Evolutionary conservation across 2,329 filamentous ascomycete genomes (phyloP).

Genomic region (Arthrobotrys iridis): DNA sequence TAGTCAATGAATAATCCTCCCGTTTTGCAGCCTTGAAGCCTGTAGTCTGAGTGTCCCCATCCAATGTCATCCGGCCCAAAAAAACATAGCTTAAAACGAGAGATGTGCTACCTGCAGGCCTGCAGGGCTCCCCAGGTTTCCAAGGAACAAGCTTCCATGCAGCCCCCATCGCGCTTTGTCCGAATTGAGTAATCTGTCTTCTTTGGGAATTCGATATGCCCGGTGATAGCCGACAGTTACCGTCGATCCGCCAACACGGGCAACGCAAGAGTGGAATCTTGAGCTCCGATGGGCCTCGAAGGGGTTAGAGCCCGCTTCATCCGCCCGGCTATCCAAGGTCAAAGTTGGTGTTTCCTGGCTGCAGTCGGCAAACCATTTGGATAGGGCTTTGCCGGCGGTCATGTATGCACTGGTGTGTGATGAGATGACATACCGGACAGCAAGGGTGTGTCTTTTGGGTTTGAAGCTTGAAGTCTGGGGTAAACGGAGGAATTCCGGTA

Average conservation of each 20-base stretch:
- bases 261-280: slow-evolving; percentile 21
- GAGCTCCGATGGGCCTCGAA: background rate
- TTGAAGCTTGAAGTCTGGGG: slow-evolving; percentile 2
- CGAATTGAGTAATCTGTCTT: slow-evolving; percentile 56
- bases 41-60: too few species aligned
- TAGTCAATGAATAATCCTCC: slow-evolving; percentile 4
- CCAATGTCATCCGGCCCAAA: slow-evolving; percentile 5
- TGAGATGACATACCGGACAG: slow-evolving; percentile 27
- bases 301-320: slow-evolving; percentile 35
- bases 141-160: slow-evolving; percentile 10
- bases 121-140: slow-evolving; percentile 2
- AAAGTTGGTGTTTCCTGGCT: background rate
- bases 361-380: slow-evolving; percentile 33
- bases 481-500: too few species aligned
- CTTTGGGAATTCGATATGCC: slow-evolving; percentile 57
- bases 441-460: background rate
- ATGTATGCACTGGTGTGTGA: slow-evolving; percentile 1
- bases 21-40: too few species aligned
- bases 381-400: slow-evolving; percentile 6
- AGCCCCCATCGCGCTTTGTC: slow-evolving; percentile 17
- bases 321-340: slow-evolving; percentile 46
- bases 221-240: slow-evolving; percentile 63
- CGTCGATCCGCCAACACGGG: slow-evolving; percentile 57
- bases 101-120: background rate
- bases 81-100: slow-evolving; percentile 6